Evolutionary conservation across 495 filamentous ascomycete species (phyloP).

Genomic region (Annulohypoxylon stygium): DNA sequence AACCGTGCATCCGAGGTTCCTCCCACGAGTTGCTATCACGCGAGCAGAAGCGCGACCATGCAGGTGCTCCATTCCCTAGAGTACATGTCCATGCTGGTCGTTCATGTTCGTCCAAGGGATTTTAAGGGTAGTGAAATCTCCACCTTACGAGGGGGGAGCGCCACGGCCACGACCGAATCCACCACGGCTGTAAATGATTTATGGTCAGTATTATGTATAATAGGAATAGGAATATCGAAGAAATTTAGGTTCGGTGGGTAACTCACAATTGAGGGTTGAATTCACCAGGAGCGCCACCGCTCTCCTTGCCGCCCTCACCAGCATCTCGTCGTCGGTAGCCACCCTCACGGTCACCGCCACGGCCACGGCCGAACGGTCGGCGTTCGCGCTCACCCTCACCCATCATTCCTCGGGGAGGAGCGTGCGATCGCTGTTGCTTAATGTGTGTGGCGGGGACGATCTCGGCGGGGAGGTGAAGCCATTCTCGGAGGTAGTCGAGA

Average conservation of each 20-base stretch:
- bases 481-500: constrained; percentile 99
- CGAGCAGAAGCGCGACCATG: constrained; percentile 62
- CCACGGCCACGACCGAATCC: constrained; percentile 91
- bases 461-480: constrained; percentile 99
- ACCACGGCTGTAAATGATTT: constrained; percentile 74
- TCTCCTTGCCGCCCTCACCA: constrained; percentile 92
- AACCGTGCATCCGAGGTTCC: constrained; percentile 55
- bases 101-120: constrained; percentile 60
- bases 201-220: constrained; percentile 45
- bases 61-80: constrained; percentile 63
- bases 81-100: constrained; percentile 63
- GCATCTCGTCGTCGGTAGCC: constrained; percentile 91
- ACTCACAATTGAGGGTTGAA: constrained; percentile 93
- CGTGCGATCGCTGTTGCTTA: constrained; percentile 99
- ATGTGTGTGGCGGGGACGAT: constrained; percentile 99
- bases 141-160: constrained; percentile 74
- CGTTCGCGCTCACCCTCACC: constrained; percentile 89
- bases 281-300: constrained; percentile 91
- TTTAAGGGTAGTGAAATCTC: constrained; percentile 52
- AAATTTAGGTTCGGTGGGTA: constrained; percentile 9
- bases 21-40: constrained; percentile 65
- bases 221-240: not conserved
- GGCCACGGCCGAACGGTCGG: constrained; percentile 72
- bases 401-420: constrained; percentile 98
- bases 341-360: constrained; percentile 85